phyloP scores from a whole-genome alignment of 495 filamentous ascomycete species.

The Entonaema liquescens region DNA sequence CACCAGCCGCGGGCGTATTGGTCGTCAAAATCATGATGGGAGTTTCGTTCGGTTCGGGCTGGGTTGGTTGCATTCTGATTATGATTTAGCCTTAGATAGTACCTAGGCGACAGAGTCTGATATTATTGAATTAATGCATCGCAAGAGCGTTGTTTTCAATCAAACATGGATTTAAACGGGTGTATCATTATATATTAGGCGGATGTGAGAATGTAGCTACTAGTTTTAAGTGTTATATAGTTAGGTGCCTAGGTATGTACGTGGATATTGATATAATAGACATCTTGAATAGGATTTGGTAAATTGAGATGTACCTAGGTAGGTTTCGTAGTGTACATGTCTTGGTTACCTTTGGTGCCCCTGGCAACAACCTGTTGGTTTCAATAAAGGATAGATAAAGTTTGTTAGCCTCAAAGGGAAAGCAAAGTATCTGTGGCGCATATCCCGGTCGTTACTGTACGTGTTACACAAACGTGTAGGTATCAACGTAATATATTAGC shows the following conservation, averaged over 20 bases:
- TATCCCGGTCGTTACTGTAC: background rate
- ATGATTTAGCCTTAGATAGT: constrained; percentile 4
- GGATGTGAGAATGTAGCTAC: background rate
- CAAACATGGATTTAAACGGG: background rate
- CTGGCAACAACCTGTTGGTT: too few relatives aligned
- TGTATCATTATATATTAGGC: background rate
- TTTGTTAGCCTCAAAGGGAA: too few relatives aligned
- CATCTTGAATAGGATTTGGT: too few relatives aligned
- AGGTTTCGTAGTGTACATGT: too few relatives aligned
- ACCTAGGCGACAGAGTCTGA: background rate
- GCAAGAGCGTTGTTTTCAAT: background rate
- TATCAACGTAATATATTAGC: constrained; percentile 1
- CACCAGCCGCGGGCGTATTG: constrained; percentile 45
- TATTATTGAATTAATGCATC: constrained; percentile 3
- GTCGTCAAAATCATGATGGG: constrained; percentile 41
- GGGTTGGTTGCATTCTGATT: constrained; percentile 8
- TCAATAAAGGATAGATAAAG: too few relatives aligned
- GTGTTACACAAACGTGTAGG: background rate
- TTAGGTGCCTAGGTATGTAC: too few relatives aligned
- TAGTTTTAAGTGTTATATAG: background rate
- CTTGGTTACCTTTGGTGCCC: too few relatives aligned
- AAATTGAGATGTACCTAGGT: too few relatives aligned
- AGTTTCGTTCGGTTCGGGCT: constrained; percentile 18
- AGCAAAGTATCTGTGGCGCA: background rate
- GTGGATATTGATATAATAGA: too few relatives aligned